phyloP scores from a whole-genome alignment of 345 rosid species.

The Boechera divaricarpa region DNA sequence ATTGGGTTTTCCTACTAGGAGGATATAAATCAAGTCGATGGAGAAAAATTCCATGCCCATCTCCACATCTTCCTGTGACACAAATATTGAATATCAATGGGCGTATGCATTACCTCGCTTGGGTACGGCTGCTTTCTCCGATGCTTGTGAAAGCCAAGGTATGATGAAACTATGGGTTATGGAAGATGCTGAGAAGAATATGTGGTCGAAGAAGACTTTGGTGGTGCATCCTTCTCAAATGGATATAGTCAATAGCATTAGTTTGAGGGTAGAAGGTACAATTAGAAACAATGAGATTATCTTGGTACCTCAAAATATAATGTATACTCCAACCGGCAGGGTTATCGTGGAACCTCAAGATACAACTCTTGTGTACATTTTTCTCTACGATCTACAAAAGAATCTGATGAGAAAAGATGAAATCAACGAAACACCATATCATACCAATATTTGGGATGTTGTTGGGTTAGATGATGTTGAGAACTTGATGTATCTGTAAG shows the following conservation, averaged over 20 bases:
- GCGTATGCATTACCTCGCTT: neutral
- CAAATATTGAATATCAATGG: neutral
- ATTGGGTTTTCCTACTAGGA: conserved; percentile 33
- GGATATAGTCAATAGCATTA: neutral
- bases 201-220: neutral
- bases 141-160: conserved; percentile 1
- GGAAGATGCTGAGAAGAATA: conserved; percentile 10
- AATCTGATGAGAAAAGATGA: conserved; percentile 21
- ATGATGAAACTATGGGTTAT: neutral
- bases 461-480: conserved; percentile 11
- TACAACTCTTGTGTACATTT: neutral
- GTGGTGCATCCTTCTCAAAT: conserved; percentile 21
- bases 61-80: neutral
- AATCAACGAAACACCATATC: neutral
- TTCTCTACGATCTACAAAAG: conserved; percentile 14
- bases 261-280: neutral
- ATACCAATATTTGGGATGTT: neutral
- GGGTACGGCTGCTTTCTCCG: accelerated
- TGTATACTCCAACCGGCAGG: too few species aligned
- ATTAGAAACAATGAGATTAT: conserved; percentile 21
- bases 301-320: neutral
- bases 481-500: conserved; percentile 25
- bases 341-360: too few species aligned
- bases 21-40: conserved; percentile 12
- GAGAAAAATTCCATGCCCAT: conserved; percentile 11